A percentile compares a stretch with the other conserved stretches of the same genome.
phyloP scores from a whole-genome alignment of 768 basidiomycete genomes.

The Trametopsis cervina region DNA sequence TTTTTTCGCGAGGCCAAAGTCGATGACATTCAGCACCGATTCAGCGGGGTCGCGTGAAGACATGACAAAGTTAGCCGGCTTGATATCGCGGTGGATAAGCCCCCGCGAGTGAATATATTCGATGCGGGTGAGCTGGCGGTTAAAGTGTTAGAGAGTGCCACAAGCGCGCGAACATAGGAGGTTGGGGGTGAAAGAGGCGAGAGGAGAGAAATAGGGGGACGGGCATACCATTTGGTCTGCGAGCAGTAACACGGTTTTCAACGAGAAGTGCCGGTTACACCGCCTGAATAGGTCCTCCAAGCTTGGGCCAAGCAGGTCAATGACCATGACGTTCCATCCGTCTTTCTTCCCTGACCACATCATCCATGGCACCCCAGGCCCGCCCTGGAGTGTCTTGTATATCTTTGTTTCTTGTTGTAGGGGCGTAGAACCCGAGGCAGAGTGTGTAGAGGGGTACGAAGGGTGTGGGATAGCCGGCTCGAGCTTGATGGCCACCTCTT shows the following conservation, averaged over 20 bases:
- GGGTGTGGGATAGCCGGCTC: constrained; percentile 45
- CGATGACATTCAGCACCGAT: constrained; percentile 81
- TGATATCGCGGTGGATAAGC: constrained; percentile 95
- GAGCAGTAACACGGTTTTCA: constrained; percentile 91
- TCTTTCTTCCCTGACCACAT: constrained; percentile 89
- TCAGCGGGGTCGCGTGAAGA: constrained; percentile 62
- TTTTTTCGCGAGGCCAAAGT: constrained; percentile 80
- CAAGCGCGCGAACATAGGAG: not conserved
- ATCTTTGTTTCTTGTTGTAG: constrained; percentile 87
- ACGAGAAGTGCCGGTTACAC: constrained; percentile 86
- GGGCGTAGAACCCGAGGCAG: constrained; percentile 35
- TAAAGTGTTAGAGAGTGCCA: constrained; percentile 9
- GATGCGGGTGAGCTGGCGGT: constrained; percentile 77
- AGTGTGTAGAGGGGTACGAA: not conserved
- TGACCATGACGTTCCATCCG: constrained; percentile 96
- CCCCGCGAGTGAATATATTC: constrained; percentile 96
- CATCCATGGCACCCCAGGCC: constrained; percentile 85
- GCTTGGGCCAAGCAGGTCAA: constrained; percentile 90
- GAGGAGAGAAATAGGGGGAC: not conserved
- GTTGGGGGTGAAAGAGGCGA: not conserved
- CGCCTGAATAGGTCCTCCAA: constrained; percentile 83
- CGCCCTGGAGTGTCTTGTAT: constrained; percentile 87
- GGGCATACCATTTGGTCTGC: constrained; percentile 86
- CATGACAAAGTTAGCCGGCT: constrained; percentile 99
- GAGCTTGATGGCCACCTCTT: constrained; percentile 79